Conservation (phyloP, 2,329 filamentous ascomycete genomes). For the Sarocladium strictum region DNA sequence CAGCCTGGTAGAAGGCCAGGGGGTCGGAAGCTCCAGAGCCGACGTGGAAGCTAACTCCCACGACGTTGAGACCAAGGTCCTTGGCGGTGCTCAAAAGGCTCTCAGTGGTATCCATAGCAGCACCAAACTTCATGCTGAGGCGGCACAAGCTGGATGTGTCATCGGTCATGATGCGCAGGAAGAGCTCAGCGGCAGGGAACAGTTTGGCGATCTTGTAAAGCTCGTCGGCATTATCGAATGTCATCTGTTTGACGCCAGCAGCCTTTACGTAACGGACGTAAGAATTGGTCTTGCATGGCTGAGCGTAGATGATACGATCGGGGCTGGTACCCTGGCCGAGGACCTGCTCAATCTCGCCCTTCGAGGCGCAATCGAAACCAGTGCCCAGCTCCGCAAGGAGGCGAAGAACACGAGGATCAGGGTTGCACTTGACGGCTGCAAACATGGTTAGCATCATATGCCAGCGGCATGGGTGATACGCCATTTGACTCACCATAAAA, state of each 20-base stretch:
- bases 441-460: constrained; percentile 8
- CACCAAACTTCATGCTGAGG: constrained; percentile 95
- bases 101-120: constrained; percentile 74
- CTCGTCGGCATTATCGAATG: constrained; percentile 97
- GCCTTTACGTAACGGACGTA: constrained; percentile 87
- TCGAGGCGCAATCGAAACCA: constrained; percentile 97
- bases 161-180: constrained; percentile 90
- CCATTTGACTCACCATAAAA: constrained; percentile 83
- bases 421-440: constrained; percentile 98
- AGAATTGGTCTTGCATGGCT: constrained; percentile 99
- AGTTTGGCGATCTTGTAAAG: constrained; percentile 95
- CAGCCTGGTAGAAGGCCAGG: constrained; percentile 83
- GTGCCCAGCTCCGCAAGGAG: constrained; percentile 84
- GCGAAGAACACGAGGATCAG: constrained; percentile 80
- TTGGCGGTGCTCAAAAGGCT: constrained; percentile 74
- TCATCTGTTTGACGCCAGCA: constrained; percentile 93
- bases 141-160: constrained; percentile 92
- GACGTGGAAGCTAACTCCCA: constrained; percentile 96
- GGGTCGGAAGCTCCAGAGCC: constrained; percentile 94
- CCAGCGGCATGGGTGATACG: not conserved
- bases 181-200: constrained; percentile 84
- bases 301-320: constrained; percentile 93
- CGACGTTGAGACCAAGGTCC: constrained; percentile 79
- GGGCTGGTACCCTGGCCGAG: constrained; percentile 77
- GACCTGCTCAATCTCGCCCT: constrained; percentile 92